phyloP scores from a whole-genome alignment of 768 basidiomycete genomes.

The Lactarius deliciosus region DNA sequence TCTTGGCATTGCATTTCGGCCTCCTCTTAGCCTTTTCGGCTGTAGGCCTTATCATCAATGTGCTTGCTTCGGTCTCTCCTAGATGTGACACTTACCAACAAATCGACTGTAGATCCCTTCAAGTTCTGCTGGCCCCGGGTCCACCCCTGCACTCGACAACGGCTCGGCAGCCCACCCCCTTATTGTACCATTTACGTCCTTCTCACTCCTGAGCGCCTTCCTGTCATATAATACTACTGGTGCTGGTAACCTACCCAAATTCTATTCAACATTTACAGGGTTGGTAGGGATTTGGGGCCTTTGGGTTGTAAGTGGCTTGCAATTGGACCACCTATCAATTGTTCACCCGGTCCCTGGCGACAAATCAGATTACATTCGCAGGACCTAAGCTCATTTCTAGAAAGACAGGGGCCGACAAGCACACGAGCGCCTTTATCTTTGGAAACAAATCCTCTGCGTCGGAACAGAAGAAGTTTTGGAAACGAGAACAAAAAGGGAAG shows the following conservation, averaged over 20 bases:
- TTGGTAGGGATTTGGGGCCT: slow-evolving; percentile 63
- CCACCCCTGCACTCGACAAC: slow-evolving; percentile 28
- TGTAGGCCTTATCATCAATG: slow-evolving; percentile 58
- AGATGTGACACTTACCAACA: not conserved
- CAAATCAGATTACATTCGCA: slow-evolving; percentile 57
- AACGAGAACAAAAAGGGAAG: slow-evolving; percentile 29
- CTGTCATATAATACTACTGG: slow-evolving; percentile 61
- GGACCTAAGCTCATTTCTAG: slow-evolving; percentile 56
- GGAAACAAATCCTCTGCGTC: slow-evolving; percentile 56
- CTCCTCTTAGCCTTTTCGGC: slow-evolving; percentile 58
- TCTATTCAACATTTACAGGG: slow-evolving; percentile 50
- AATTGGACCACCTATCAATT: not conserved
- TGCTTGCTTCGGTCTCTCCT: slow-evolving; percentile 30
- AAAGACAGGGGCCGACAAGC: slow-evolving; percentile 80
- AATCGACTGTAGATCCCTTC: slow-evolving; percentile 44
- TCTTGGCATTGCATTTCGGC: slow-evolving; percentile 66
- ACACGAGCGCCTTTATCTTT: slow-evolving; percentile 77
- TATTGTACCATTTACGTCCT: slow-evolving; percentile 56
- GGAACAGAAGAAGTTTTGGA: slow-evolving; percentile 39
- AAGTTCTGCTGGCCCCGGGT: slow-evolving; percentile 36
- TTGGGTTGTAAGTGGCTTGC: slow-evolving; percentile 58
- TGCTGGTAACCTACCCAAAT: slow-evolving; percentile 55
- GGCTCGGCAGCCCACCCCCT: slow-evolving; percentile 55
- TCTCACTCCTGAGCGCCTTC: slow-evolving; percentile 55
- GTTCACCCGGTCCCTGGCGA: slow-evolving; percentile 14